Evolutionary conservation across 2,329 filamentous ascomycete genomes (phyloP).

Genomic region (Pseudogymnoascus sp.): DNA sequence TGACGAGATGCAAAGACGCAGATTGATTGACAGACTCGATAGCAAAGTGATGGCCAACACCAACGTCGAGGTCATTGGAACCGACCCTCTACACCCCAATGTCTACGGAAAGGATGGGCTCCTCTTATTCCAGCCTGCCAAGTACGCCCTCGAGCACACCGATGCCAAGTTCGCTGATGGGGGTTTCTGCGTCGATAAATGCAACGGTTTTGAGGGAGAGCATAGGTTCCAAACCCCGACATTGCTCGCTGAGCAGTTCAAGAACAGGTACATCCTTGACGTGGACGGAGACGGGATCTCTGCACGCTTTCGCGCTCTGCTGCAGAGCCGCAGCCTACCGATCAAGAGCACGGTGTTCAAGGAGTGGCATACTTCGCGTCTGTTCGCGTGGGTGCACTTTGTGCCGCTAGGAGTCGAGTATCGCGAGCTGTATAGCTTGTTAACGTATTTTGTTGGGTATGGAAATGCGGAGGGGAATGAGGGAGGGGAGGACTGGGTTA

Average conservation of each 20-base stretch:
- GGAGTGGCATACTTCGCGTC: slow-evolving; percentile 71
- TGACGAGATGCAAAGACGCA: slow-evolving; percentile 48
- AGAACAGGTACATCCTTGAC: slow-evolving; percentile 63
- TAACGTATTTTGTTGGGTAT: slow-evolving; percentile 67
- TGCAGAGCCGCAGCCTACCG: slow-evolving; percentile 60
- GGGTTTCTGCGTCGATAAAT: slow-evolving; percentile 39
- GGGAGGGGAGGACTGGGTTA: slow-evolving; percentile 39
- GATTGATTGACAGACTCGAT: slow-evolving; percentile 49
- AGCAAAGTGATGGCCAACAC: slow-evolving; percentile 38
- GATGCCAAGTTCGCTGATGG: slow-evolving; percentile 31
- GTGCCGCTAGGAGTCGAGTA: slow-evolving; percentile 72
- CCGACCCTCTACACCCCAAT: slow-evolving; percentile 19
- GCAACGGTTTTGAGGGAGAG: slow-evolving; percentile 37
- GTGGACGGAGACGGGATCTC: slow-evolving; percentile 69
- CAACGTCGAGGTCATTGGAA: slow-evolving; percentile 28
- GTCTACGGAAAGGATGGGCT: slow-evolving; percentile 13
- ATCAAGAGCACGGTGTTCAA: slow-evolving; percentile 72
- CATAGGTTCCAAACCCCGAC: slow-evolving; percentile 41
- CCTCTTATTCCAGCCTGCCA: slow-evolving; percentile 35
- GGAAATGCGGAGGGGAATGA: slow-evolving; percentile 39
- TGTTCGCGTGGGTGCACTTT: slow-evolving; percentile 73
- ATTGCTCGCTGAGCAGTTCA: slow-evolving; percentile 49
- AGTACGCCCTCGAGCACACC: slow-evolving; percentile 26
- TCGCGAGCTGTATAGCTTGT: slow-evolving; percentile 61
- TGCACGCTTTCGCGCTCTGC: slow-evolving; percentile 60